A percentile compares a stretch with the other conserved stretches of the same genome.
phyloP scores from a whole-genome alignment of 2,329 filamentous ascomycete genomes.

The Lojkania enalia region DNA sequence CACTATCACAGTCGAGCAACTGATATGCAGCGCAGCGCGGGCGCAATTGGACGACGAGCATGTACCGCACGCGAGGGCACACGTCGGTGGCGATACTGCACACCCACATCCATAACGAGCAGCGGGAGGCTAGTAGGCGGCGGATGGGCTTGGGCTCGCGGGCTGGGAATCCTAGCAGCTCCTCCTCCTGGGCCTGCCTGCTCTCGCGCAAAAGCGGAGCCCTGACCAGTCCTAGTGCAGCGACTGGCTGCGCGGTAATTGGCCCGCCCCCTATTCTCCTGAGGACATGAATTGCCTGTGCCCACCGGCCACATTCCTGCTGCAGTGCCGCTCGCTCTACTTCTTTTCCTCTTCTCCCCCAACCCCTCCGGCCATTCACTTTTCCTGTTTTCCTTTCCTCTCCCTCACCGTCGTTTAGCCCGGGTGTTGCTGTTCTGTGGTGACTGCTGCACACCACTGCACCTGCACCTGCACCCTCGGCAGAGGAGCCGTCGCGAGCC shows the following conservation, averaged over 20 bases:
- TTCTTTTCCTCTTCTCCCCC: slow-evolving; percentile 34
- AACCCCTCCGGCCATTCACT: slow-evolving; percentile 27
- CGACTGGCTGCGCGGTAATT: not conserved
- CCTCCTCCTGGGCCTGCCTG: not conserved
- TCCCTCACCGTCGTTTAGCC: slow-evolving; percentile 34
- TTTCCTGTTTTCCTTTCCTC: slow-evolving; percentile 23
- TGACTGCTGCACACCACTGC: slow-evolving; percentile 8
- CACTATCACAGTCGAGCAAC: no score
- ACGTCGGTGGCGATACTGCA: no score
- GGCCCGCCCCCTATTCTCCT: not conserved
- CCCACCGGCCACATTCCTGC: slow-evolving; percentile 30
- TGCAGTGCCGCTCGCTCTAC: slow-evolving; percentile 18
- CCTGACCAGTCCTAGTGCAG: no score
- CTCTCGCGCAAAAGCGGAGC: not conserved
- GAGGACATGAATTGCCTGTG: slow-evolving; percentile 5
- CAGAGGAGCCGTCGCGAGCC: slow-evolving; percentile 34
- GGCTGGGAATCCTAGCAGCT: no score
- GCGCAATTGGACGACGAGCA: no score
- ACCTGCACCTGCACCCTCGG: slow-evolving; percentile 10
- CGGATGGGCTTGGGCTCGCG: no score
- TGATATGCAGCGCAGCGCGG: no score
- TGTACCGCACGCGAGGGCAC: no score
- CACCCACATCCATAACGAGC: no score
- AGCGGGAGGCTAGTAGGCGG: no score
- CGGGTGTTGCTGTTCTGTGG: slow-evolving; percentile 21